Percentiles rank a stretch among this genome's conserved stretches.
Evolutionary conservation across 768 basidiomycete species (phyloP).

Genomic region (Suillus ampliporus): DNA sequence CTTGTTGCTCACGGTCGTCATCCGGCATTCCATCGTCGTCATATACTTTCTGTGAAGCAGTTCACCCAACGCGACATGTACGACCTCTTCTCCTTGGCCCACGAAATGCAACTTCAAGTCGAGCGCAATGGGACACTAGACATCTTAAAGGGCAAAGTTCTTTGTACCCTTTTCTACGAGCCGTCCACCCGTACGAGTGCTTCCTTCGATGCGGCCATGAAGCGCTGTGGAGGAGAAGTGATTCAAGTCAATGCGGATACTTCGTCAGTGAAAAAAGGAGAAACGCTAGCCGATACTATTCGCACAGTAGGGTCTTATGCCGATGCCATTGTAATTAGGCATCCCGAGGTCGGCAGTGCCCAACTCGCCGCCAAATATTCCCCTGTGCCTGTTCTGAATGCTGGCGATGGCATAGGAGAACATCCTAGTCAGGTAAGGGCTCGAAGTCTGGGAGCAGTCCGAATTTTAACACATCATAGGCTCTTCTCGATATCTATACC

Average conservation of each 20-base stretch:
- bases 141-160: slow-evolving; percentile 87
- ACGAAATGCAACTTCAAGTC: slow-evolving; percentile 96
- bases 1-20: slow-evolving; percentile 50
- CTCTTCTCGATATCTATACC: slow-evolving; percentile 87
- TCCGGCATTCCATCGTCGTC: slow-evolving; percentile 90
- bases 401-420: slow-evolving; percentile 96
- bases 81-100: slow-evolving; percentile 91
- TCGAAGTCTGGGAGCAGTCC: slow-evolving; percentile 6
- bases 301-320: slow-evolving; percentile 94
- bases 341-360: slow-evolving; percentile 93
- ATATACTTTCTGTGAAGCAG: slow-evolving; percentile 94
- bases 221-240: slow-evolving; percentile 95
- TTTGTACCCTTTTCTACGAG: slow-evolving; percentile 95
- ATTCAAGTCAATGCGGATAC: slow-evolving; percentile 81
- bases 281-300: slow-evolving; percentile 91
- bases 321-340: slow-evolving; percentile 93
- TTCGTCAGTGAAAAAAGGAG: slow-evolving; percentile 93
- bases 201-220: slow-evolving; percentile 99
- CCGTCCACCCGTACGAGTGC: slow-evolving; percentile 94
- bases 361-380: slow-evolving; percentile 96
- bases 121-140: slow-evolving; percentile 90
- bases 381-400: slow-evolving; percentile 94
- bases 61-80: slow-evolving; percentile 90
- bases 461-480: slow-evolving; percentile 45
- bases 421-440: slow-evolving; percentile 87